Base-by-base conservation (phyloP, 768 basidiomycete species). In the Sporobolomyces roseus region DNA sequence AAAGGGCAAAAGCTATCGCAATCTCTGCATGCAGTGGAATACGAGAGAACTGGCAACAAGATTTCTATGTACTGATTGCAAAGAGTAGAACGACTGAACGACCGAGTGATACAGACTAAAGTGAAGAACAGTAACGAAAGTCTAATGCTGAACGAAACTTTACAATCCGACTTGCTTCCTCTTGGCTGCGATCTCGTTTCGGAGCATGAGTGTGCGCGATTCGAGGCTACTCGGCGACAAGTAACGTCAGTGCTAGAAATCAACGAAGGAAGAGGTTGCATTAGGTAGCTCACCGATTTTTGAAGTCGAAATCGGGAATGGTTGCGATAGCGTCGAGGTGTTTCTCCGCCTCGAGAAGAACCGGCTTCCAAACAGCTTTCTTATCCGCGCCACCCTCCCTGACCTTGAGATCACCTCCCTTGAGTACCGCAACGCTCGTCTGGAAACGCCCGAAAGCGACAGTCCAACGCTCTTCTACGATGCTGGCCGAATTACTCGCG, bases 401-500 rank as follows among this genome's bases (percentile, higher is more conserved):
- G 45, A 46, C 66, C 55, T 56, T 25, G 8, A 64, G 21, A 8
- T 66, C 64, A 6, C 48, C 65, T 19, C 58, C 33, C 61, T 61
- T 62, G 33, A 36, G 52, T 33, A 3, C 16, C 29, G 10, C 51
- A 58, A 0, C n/a, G 68, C 72, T 2, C 53, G 41, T 51, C n/a
- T 69, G 50, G 48, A 66, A 64, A 35, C 45, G 19, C 3, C 68
- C 63, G 48, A 69, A 73, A 2, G 68, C 45, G 21, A 49, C 33
- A 29, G 63, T 43, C 72, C 72, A 73, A 4, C 9, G 30, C 48
- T 73, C 72, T 1, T 73, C 68, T 43, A 36, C 38, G 35, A 61
- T 58, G 10, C 25, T 16, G 0, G 25, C n/a, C 13, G 41, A 58
- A 23, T 50, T 63, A 1, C 36, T 32, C 4, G 61, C 19, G 21